Conservation (phyloP, 2,329 filamentous ascomycete species). For the Claviceps maximensis region DNA sequence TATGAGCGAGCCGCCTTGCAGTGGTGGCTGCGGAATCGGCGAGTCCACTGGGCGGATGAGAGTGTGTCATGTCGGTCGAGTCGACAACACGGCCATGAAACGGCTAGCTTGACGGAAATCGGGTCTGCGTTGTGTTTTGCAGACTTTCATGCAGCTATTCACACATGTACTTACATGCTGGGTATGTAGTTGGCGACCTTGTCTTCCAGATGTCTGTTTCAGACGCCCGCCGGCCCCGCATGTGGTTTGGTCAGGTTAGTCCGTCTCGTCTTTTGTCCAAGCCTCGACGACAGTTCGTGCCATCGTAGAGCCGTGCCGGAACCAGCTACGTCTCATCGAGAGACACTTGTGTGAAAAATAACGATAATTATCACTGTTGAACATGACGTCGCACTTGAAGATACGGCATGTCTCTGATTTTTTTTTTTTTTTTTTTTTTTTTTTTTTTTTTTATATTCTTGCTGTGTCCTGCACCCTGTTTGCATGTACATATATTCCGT, state of each 20-base stretch:
- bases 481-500: neutral
- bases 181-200: neutral
- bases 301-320: conserved; percentile 1
- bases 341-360: neutral
- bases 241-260: too few species aligned
- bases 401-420: neutral
- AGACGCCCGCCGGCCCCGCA: neutral
- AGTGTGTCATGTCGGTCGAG: neutral
- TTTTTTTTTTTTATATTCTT: too few species aligned
- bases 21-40: neutral
- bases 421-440: neutral
- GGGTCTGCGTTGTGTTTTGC: neutral
- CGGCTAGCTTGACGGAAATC: neutral
- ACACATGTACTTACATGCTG: neutral
- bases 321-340: neutral
- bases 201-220: neutral
- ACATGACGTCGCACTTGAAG: neutral
- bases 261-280: neutral
- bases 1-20: neutral
- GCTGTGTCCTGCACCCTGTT: neutral
- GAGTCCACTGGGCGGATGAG: neutral
- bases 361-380: neutral
- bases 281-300: neutral
- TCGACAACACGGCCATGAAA: too few species aligned
- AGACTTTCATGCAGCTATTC: neutral